Conservation (phyloP, 805 yeast species). For the Candida succiphila region DNA sequence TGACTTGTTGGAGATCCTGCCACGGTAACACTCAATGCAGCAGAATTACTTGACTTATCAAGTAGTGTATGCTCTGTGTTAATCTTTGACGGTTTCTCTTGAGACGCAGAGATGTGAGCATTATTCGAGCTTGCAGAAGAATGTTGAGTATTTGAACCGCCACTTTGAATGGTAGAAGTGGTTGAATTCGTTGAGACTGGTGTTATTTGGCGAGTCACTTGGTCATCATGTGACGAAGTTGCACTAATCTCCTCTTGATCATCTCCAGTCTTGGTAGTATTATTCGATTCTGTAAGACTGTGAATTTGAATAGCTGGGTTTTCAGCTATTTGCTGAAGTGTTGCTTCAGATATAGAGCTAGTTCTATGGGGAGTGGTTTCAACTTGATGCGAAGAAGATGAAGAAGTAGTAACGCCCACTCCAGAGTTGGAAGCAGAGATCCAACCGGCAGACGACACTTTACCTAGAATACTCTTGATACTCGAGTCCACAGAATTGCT, state of each 20-base stretch:
- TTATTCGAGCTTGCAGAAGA: neutral
- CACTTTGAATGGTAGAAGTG: conserved; percentile 3
- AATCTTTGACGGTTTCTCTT: neutral
- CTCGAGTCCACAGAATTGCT: conserved; percentile 26
- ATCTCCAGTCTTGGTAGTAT: neutral
- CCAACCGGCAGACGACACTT: conserved; percentile 19
- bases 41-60: neutral
- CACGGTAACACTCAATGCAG: neutral
- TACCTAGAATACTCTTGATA: conserved; percentile 22
- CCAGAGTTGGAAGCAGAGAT: neutral
- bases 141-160: neutral
- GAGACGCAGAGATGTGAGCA: too few relatives aligned
- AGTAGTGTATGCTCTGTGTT: neutral
- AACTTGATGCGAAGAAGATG: neutral
- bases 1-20: conserved; percentile 11
- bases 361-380: too few relatives aligned
- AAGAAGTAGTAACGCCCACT: neutral
- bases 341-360: conserved; percentile 8
- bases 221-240: too few relatives aligned
- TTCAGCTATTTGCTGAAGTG: conserved; percentile 21
- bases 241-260: too few relatives aligned
- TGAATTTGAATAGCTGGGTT: conserved; percentile 17
- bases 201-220: conserved; percentile 15
- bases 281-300: too few relatives aligned
- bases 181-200: conserved; percentile 22